A percentile compares a stretch with the other conserved stretches of the same genome.
Evolutionary conservation across 2,329 filamentous ascomycete genomes (phyloP).

Genomic region (Tolypocladium ophioglossoides): DNA sequence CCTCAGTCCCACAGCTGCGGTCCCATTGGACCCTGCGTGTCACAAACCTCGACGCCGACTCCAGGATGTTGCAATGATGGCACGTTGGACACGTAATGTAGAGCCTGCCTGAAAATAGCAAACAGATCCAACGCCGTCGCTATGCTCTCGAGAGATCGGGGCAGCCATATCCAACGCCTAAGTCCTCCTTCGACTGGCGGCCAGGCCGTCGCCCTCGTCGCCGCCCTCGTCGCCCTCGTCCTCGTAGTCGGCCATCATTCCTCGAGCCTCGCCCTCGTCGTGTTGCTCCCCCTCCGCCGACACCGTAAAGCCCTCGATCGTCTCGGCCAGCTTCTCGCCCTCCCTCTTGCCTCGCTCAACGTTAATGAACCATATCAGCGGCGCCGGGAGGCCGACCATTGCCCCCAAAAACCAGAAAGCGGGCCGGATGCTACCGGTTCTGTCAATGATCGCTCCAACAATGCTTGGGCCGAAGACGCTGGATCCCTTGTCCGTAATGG

Average conservation of each 20-base stretch:
- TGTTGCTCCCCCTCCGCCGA: slow-evolving; percentile 7
- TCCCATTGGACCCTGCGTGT: not conserved
- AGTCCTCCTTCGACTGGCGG: not conserved
- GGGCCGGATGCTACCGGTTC: slow-evolving; percentile 66
- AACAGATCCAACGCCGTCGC: slow-evolving; percentile 2
- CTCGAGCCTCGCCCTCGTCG: slow-evolving; percentile 6
- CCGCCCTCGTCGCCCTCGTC: slow-evolving; percentile 1
- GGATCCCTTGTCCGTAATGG: slow-evolving; percentile 94
- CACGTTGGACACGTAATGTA: not conserved
- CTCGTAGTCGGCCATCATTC: slow-evolving; percentile 8
- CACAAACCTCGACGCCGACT: not conserved
- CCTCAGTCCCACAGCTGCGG: not conserved
- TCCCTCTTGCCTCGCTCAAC: slow-evolving; percentile 68
- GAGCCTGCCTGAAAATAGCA: not conserved
- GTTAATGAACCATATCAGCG: slow-evolving; percentile 75
- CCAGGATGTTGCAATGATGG: not conserved
- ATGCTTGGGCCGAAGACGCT: slow-evolving; percentile 91
- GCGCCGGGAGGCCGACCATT: slow-evolving; percentile 75
- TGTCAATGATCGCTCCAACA: slow-evolving; percentile 85
- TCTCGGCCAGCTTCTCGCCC: slow-evolving; percentile 51
- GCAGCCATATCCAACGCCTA: not conserved
- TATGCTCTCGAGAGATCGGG: not conserved
- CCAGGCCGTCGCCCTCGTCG: not conserved
- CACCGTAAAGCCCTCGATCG: slow-evolving; percentile 42
- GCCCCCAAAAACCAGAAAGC: slow-evolving; percentile 88